phyloP scores from a whole-genome alignment of 352 stramenopile genomes.

The Sclerospora graminicola region DNA sequence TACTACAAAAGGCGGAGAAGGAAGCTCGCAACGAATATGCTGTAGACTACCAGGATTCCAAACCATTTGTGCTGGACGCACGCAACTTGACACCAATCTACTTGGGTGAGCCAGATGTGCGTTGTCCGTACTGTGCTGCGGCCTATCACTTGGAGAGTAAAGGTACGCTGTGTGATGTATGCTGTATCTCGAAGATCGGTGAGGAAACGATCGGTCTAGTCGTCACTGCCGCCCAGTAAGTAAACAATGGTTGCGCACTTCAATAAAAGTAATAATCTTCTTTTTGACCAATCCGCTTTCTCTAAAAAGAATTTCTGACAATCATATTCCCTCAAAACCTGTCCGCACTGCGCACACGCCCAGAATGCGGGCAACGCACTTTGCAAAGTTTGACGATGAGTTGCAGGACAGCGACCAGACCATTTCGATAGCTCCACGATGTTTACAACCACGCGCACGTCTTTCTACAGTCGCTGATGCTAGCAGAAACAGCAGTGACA shows the following conservation, averaged over 20 bases:
- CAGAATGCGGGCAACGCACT: conserved; percentile 9
- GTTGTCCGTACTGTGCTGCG: conserved; percentile 94
- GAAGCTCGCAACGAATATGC: conserved; percentile 97
- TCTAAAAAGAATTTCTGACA: too few species aligned
- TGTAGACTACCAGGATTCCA: conserved; percentile 96
- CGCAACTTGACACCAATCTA: conserved; percentile 94
- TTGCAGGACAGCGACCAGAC: conserved; percentile 66
- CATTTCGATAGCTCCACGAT: conserved; percentile 16
- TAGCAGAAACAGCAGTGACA: conserved; percentile 4
- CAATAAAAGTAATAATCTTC: too few species aligned
- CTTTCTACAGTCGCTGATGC: conserved; percentile 8
- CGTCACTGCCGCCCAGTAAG: conserved; percentile 52
- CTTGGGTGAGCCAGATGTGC: conserved; percentile 73
- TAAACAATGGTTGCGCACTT: too few species aligned
- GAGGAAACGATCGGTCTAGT: conserved; percentile 95
- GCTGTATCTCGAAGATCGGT: conserved; percentile 88
- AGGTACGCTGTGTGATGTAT: conserved; percentile 89
- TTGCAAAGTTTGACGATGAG: conserved; percentile 43
- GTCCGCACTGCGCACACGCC: background rate
- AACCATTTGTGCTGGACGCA: conserved; percentile 94
- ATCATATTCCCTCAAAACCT: background rate
- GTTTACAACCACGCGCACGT: conserved; percentile 4
- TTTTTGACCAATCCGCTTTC: too few species aligned
- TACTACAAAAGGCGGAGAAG: conserved; percentile 97
- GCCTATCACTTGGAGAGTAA: conserved; percentile 84